These are phyloP conservation scores for Rhododendron williamsianum DNA, from an alignment of 148 eudicot genomes.

Conservation along the genomic window DNA sequence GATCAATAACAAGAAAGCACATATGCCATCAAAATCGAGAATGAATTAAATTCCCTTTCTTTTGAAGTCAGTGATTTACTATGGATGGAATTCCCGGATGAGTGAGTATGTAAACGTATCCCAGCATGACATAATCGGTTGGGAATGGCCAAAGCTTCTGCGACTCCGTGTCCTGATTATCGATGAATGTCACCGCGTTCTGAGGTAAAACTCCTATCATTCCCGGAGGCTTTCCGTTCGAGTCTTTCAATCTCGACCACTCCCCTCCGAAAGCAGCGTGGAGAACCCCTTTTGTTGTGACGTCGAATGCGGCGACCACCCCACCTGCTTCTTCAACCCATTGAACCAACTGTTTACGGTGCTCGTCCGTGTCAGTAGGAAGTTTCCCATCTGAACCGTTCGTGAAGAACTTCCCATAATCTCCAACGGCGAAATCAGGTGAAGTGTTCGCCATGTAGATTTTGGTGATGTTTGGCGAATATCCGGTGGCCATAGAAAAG, in stretches of 20 bases:
- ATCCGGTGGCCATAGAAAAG: constrained; percentile 60
- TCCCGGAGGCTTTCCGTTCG: constrained; percentile 52
- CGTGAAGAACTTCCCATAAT: constrained; percentile 38
- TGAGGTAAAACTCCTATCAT: constrained; percentile 49
- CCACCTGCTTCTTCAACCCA: constrained; percentile 55
- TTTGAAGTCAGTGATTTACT: constrained; percentile 12
- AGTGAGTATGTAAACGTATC: constrained; percentile 61
- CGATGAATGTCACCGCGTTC: constrained; percentile 58
- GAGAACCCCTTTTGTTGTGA: constrained; percentile 63
- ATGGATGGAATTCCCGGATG: constrained; percentile 56
- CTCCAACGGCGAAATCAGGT: constrained; percentile 65
- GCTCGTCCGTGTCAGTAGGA: constrained; percentile 37
- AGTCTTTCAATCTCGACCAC: constrained; percentile 59
- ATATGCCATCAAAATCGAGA: too few relatives aligned
- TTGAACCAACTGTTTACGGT: constrained; percentile 34
- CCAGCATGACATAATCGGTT: constrained; percentile 31
- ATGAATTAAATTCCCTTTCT: too few relatives aligned
- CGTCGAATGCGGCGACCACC: constrained; percentile 51
- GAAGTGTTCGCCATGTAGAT: constrained; percentile 39
- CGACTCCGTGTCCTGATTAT: constrained; percentile 54
- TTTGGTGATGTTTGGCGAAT: constrained; percentile 40
- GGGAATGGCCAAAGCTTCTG: constrained; percentile 52
- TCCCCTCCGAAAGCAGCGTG: constrained; percentile 48
- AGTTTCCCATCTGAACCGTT: constrained; percentile 31
- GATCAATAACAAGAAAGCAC: too few relatives aligned